These are phyloP conservation scores for Priceomyces carsonii DNA, from an alignment of 805 yeast species.

Conservation along the genomic window DNA sequence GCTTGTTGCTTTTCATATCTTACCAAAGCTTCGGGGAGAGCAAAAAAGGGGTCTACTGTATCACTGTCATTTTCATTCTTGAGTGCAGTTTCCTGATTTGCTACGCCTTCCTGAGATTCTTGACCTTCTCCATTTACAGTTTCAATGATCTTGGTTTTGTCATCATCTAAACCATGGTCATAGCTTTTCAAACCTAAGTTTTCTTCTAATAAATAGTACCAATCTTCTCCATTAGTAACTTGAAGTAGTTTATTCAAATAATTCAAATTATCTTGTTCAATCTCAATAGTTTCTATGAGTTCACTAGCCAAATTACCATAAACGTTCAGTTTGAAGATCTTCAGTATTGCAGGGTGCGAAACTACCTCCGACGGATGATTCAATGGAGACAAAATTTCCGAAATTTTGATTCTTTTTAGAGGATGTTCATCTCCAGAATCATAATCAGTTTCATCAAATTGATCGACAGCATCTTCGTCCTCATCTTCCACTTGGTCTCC, in stretches of 20 bases:
- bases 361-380: conserved; percentile 78
- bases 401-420: conserved; percentile 27
- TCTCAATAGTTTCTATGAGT: conserved; percentile 74
- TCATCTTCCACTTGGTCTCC: conserved; percentile 17
- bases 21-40: conserved; percentile 53
- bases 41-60: conserved; percentile 44
- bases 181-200: conserved; percentile 67
- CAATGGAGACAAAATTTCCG: conserved; percentile 71
- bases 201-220: conserved; percentile 62
- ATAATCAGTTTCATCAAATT: conserved; percentile 9
- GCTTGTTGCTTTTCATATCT: conserved; percentile 25
- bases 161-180: conserved; percentile 56
- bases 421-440: conserved; percentile 27
- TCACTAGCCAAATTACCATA: conserved; percentile 62
- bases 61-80: conserved; percentile 19
- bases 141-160: conserved; percentile 12
- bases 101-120: conserved; percentile 1
- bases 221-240: conserved; percentile 85
- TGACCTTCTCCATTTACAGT: conserved; percentile 5
- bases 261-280: conserved; percentile 77
- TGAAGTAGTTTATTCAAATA: conserved; percentile 71
- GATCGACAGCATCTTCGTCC: conserved; percentile 15
- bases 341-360: conserved; percentile 65
- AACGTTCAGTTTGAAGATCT: conserved; percentile 59
- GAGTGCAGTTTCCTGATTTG: conserved; percentile 7